phyloP scores from a whole-genome alignment of 2,329 filamentous ascomycete genomes.

The Pestalotiopsis fici region DNA sequence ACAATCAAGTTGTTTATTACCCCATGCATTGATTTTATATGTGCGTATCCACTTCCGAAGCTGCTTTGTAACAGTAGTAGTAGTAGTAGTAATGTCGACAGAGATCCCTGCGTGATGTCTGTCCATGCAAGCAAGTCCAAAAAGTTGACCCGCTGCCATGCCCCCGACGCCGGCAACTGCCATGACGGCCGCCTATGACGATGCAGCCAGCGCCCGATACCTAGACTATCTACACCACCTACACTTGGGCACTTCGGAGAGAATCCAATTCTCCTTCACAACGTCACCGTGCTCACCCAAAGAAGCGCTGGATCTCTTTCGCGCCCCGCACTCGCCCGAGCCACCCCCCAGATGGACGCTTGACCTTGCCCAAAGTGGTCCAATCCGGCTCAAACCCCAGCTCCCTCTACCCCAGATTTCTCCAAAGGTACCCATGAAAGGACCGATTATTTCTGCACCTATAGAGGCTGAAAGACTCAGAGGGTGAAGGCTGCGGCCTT shows the following conservation, averaged over 20 bases:
- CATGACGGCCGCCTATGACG: background rate
- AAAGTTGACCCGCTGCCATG: background rate
- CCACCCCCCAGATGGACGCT: background rate
- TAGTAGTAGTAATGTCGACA: too few species aligned
- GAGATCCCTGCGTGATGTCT: background rate
- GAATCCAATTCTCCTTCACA: background rate
- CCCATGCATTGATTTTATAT: background rate
- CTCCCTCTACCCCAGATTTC: background rate
- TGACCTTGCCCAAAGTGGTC: background rate
- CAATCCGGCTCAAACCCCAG: background rate
- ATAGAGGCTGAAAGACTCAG: background rate
- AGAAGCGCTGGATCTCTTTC: background rate
- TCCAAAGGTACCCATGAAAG: background rate
- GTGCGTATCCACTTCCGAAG: background rate
- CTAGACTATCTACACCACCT: background rate
- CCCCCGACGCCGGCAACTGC: background rate
- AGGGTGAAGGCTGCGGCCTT: background rate
- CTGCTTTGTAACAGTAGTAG: too few species aligned
- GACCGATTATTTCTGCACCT: background rate
- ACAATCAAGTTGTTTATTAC: background rate
- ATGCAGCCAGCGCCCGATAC: background rate
- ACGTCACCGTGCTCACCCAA: background rate
- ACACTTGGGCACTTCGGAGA: background rate
- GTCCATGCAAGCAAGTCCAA: too few species aligned
- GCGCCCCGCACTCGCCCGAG: background rate